Evolutionary conservation across 2,329 filamentous ascomycete species (phyloP), one percentile per base, ranked within the genome.

Genomic region (Ascomycota sp.): DNA sequence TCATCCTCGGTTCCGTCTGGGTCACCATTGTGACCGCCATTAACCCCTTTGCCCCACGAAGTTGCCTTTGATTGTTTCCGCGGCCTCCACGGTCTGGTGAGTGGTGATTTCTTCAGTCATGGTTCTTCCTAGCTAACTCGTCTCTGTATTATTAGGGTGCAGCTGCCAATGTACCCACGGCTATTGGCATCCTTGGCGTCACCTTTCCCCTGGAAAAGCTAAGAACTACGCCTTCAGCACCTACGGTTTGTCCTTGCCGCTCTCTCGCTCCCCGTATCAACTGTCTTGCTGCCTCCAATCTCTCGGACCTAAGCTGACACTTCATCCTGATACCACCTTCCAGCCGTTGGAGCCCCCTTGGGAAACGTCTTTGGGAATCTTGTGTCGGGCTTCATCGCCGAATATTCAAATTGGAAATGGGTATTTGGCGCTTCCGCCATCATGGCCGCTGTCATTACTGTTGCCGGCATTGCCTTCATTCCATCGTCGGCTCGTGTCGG

Each of bases 161-260:
- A 19, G 74, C 75, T 2, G 70, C 72, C 11, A 78, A 75, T 41
- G 69, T 78, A 1, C 74, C 75, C 0, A 77, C 73, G 0, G 75
- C 74, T 0, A 68, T 80, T 41, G 75, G 75, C 0, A 78, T 79
- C 24, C 47, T 80, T 3, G 73, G 72, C 1, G 65, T 66, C 2
- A 76, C 69, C 0, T 79, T 79, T 32, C 64, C 65, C 1, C 71
- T 0, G 70, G 74, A 0, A 71, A 67, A 37, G 66, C 71, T 4
- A 78, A 77, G 49, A 78, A 75, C 40, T 75, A 76, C 43, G 72
- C 73, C 2, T 78, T 80, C 38, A 67, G 65, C 23, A 59, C 63
- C 15, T 77, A 75, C 33, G 61, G 61, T 63, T 43, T 32, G 52
- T 31, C 25, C 8, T 9, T 15, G 6, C 8, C 8, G 21, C 21